Conservation (phyloP, 2,329 filamentous ascomycete genomes). For the Trichoderma sp. region DNA sequence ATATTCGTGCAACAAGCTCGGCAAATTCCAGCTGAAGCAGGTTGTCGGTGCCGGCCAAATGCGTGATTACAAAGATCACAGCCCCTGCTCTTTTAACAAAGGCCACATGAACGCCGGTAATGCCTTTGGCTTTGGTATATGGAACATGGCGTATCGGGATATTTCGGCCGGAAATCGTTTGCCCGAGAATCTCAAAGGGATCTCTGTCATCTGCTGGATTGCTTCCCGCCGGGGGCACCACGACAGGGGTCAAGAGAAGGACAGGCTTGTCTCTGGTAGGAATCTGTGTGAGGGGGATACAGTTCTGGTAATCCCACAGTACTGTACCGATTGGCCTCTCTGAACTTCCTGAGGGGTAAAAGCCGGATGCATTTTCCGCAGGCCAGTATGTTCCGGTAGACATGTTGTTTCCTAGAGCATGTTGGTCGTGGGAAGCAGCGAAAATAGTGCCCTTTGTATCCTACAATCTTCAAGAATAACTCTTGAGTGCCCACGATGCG, state of each 20-base stretch:
- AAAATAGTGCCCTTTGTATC: background rate
- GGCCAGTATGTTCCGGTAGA: background rate
- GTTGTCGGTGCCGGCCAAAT: slow-evolving; percentile 48
- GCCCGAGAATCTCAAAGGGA: slow-evolving; percentile 72
- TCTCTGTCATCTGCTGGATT: slow-evolving; percentile 52
- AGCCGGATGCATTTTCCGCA: background rate
- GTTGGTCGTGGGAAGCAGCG: background rate
- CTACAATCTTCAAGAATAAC: background rate
- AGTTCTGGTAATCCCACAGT: slow-evolving; percentile 46
- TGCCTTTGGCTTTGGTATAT: slow-evolving; percentile 64
- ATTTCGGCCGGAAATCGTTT: slow-evolving; percentile 61
- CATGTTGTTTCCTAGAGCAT: slow-evolving; percentile 4
- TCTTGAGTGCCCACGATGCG: background rate
- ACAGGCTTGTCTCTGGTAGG: slow-evolving; percentile 55
- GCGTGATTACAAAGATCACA: slow-evolving; percentile 62
- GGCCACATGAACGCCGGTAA: slow-evolving; percentile 63
- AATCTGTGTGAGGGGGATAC: slow-evolving; percentile 49
- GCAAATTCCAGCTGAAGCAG: slow-evolving; percentile 55
- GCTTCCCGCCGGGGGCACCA: slow-evolving; percentile 45
- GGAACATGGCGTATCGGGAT: slow-evolving; percentile 69
- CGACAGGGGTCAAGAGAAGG: slow-evolving; percentile 62
- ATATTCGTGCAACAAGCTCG: slow-evolving; percentile 45
- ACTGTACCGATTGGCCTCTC: slow-evolving; percentile 29
- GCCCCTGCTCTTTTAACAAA: slow-evolving; percentile 62
- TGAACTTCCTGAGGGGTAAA: background rate